Evolutionary conservation across 2,329 filamentous ascomycete genomes (phyloP).

Genomic region (Atkinsonella hypoxylon): DNA sequence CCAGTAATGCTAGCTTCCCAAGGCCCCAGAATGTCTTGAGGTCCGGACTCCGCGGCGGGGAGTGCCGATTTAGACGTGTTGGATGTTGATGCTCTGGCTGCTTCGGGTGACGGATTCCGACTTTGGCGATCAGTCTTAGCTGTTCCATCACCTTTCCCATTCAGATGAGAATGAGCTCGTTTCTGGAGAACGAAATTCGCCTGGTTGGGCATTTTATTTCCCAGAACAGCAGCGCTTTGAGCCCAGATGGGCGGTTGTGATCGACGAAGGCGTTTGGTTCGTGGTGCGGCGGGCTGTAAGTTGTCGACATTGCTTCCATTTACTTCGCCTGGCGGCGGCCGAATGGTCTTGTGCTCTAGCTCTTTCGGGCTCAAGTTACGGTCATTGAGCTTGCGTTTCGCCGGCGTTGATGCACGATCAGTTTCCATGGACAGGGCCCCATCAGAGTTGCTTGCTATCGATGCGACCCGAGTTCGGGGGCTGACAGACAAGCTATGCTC

Average conservation of each 20-base stretch:
- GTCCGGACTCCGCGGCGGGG: slow-evolving; percentile 16
- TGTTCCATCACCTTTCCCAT: slow-evolving; percentile 25
- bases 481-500: slow-evolving; percentile 65
- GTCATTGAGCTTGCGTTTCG: slow-evolving; percentile 29
- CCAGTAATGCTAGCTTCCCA: slow-evolving; percentile 62
- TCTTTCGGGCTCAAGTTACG: slow-evolving; percentile 35
- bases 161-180: slow-evolving; percentile 21
- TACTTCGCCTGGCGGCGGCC: slow-evolving; percentile 36
- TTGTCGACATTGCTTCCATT: slow-evolving; percentile 26
- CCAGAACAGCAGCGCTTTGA: slow-evolving; percentile 24
- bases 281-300: slow-evolving; percentile 15
- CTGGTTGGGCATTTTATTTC: slow-evolving; percentile 25
- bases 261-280: slow-evolving; percentile 28
- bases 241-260: slow-evolving; percentile 36
- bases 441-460: slow-evolving; percentile 33
- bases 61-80: slow-evolving; percentile 12
- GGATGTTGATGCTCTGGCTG: slow-evolving; percentile 21
- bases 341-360: slow-evolving; percentile 34
- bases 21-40: slow-evolving; percentile 32
- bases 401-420: slow-evolving; percentile 23
- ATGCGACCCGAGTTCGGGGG: slow-evolving; percentile 57
- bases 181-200: slow-evolving; percentile 36
- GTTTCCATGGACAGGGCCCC: slow-evolving; percentile 17
- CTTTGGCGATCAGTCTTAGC: slow-evolving; percentile 23
- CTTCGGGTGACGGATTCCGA: slow-evolving; percentile 35